These are phyloP conservation scores for Backusella tuberculispora DNA, from an alignment of 192 early-diverging fungal species.

Conservation along the genomic window DNA sequence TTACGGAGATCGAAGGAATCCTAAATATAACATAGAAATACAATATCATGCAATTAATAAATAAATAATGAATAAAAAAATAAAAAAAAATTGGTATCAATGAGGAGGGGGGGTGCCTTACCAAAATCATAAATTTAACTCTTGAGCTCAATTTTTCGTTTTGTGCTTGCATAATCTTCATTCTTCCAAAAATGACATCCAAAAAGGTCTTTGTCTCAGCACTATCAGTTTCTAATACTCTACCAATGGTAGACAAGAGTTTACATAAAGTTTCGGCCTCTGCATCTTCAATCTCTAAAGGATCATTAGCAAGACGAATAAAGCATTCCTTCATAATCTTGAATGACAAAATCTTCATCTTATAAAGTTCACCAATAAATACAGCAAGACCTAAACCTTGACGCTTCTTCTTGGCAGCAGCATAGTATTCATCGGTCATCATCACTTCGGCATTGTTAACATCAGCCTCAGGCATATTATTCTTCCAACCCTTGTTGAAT, in stretches of 20 bases:
- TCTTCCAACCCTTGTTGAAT: constrained; percentile 90
- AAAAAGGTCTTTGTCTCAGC: constrained; percentile 65
- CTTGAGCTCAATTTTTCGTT: constrained; percentile 76
- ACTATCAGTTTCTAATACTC: constrained; percentile 70
- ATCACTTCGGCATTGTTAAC: constrained; percentile 66
- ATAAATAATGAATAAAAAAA: background rate
- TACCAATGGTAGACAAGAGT: constrained; percentile 88
- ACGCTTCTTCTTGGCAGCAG: constrained; percentile 90
- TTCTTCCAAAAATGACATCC: constrained; percentile 87
- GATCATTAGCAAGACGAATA: constrained; percentile 72
- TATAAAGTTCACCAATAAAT: constrained; percentile 97
- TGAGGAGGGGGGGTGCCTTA: background rate
- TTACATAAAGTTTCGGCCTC: constrained; percentile 94
- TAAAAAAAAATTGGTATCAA: background rate
- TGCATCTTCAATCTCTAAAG: constrained; percentile 87
- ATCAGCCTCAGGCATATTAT: constrained; percentile 69
- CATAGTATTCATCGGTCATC: constrained; percentile 82
- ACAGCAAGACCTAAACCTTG: constrained; percentile 90
- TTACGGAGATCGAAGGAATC: constrained; percentile 65
- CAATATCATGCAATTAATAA: background rate
- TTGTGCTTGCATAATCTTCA: constrained; percentile 69
- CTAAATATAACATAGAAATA: constrained; percentile 32
- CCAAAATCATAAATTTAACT: constrained; percentile 90
- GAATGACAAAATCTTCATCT: constrained; percentile 85
- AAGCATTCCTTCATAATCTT: constrained; percentile 97